Conservation (phyloP, 2,329 filamentous ascomycete genomes). For the Dactylellina haptotyla region DNA sequence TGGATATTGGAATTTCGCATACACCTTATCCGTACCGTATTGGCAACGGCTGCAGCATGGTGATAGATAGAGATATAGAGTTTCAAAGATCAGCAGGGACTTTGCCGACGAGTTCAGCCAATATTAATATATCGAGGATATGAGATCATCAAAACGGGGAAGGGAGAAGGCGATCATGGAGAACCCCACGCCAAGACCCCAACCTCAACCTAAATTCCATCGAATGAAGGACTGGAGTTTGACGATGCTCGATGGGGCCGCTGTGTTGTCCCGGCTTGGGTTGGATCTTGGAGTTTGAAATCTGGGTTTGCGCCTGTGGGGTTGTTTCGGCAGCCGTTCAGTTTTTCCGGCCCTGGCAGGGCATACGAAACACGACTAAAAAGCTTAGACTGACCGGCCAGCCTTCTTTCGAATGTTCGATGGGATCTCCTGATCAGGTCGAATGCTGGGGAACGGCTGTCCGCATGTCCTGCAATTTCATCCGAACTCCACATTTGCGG, state of each 20-base stretch:
- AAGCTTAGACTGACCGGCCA: constrained; percentile 27
- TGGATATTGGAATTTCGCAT: no score
- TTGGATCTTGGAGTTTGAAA: constrained; percentile 34
- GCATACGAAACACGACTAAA: constrained; percentile 49
- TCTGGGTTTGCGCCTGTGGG: constrained; percentile 20
- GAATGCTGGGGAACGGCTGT: constrained; percentile 9
- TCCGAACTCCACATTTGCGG: constrained; percentile 40
- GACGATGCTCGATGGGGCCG: not conserved
- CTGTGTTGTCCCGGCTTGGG: constrained; percentile 47
- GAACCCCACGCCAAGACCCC: constrained; percentile 8
- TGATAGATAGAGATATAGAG: not conserved
- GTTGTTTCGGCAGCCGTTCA: constrained; percentile 48
- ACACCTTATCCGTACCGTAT: not conserved
- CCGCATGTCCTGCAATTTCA: constrained; percentile 36
- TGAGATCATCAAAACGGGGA: constrained; percentile 3
- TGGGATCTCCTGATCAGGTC: constrained; percentile 51
- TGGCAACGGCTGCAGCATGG: not conserved
- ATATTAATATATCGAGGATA: not conserved
- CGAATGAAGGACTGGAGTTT: not conserved
- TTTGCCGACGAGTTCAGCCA: constrained; percentile 5
- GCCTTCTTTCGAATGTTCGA: constrained; percentile 45
- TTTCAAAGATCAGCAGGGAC: not conserved
- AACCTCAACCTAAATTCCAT: not conserved
- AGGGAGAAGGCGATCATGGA: constrained; percentile 28
- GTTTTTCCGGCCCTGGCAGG: constrained; percentile 50